Conservation (phyloP, 2,329 filamentous ascomycete genomes). For the Parastagonospora avenae region DNA sequence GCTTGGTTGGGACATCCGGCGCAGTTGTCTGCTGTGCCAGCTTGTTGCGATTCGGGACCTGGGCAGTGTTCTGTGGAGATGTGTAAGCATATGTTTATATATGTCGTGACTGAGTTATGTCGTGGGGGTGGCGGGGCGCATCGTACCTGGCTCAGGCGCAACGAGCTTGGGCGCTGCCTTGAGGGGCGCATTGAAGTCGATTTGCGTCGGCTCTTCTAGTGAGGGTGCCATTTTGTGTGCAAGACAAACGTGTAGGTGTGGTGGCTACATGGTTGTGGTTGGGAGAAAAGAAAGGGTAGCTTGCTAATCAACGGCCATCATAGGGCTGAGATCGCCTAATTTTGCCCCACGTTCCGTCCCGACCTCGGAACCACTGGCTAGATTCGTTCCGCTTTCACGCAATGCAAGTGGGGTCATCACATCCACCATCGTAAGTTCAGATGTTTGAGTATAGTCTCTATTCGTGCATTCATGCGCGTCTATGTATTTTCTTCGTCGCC, state of each 20-base stretch:
- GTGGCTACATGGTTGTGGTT: slow-evolving; percentile 27
- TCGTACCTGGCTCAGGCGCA: slow-evolving; percentile 79
- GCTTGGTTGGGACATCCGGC: slow-evolving; percentile 93
- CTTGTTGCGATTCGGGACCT: slow-evolving; percentile 78
- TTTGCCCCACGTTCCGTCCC: slow-evolving; percentile 27
- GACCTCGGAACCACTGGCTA: slow-evolving; percentile 21
- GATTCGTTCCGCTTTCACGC: neutral
- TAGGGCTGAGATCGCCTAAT: slow-evolving; percentile 30
- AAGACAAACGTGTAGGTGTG: slow-evolving; percentile 7
- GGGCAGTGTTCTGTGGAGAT: slow-evolving; percentile 77
- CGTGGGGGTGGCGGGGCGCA: slow-evolving; percentile 17
- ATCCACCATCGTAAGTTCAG: too few relatives aligned
- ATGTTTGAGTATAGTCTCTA: too few relatives aligned
- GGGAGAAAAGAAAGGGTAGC: slow-evolving; percentile 25
- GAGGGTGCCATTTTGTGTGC: slow-evolving; percentile 73
- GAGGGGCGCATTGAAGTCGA: slow-evolving; percentile 75
- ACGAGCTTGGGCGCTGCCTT: slow-evolving; percentile 83
- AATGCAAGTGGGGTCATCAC: too few relatives aligned
- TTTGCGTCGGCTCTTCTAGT: slow-evolving; percentile 70
- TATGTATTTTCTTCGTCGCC: slow-evolving; percentile 14
- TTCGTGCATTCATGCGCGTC: slow-evolving; percentile 14
- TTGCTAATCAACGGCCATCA: slow-evolving; percentile 40
- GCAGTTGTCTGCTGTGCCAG: slow-evolving; percentile 77
- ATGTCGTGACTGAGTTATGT: slow-evolving; percentile 46
- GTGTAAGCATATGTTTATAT: slow-evolving; percentile 1